phyloP scores from a whole-genome alignment of 352 stramenopile genomes.

The Globisporangium spiculum region DNA sequence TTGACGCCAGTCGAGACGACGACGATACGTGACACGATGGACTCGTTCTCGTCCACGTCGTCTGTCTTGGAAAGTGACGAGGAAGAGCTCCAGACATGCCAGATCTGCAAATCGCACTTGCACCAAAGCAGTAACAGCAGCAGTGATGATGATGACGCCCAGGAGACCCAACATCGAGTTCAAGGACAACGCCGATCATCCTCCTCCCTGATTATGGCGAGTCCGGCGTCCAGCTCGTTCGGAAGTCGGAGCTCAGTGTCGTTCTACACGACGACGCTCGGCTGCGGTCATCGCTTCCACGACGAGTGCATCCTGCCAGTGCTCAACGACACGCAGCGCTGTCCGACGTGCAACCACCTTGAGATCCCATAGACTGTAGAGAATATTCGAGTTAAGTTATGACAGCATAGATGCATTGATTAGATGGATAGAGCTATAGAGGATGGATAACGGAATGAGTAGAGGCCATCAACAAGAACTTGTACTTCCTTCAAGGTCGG shows the following conservation, averaged over 20 bases:
- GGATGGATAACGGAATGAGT: background rate
- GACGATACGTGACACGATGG: background rate
- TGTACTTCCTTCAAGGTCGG: background rate
- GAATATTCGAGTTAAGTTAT: background rate
- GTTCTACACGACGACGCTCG: slow-evolving; percentile 16
- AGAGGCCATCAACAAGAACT: background rate
- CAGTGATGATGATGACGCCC: background rate
- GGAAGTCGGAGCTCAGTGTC: background rate
- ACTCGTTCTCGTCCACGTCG: background rate
- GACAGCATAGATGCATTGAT: background rate
- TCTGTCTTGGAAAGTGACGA: background rate
- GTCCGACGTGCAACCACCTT: background rate
- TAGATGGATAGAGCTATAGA: background rate
- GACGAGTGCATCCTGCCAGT: slow-evolving; percentile 17
- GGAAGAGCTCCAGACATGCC: background rate
- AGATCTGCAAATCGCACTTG: background rate
- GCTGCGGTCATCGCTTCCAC: slow-evolving; percentile 20
- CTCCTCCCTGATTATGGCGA: background rate
- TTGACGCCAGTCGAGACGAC: background rate
- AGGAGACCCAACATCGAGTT: no score
- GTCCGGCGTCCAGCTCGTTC: background rate
- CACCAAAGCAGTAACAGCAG: background rate
- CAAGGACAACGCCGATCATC: background rate
- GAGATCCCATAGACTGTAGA: background rate
- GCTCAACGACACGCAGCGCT: slow-evolving; percentile 4